Evolutionary conservation across 345 rosid species (phyloP).

Genomic region (Camelina hispida): DNA sequence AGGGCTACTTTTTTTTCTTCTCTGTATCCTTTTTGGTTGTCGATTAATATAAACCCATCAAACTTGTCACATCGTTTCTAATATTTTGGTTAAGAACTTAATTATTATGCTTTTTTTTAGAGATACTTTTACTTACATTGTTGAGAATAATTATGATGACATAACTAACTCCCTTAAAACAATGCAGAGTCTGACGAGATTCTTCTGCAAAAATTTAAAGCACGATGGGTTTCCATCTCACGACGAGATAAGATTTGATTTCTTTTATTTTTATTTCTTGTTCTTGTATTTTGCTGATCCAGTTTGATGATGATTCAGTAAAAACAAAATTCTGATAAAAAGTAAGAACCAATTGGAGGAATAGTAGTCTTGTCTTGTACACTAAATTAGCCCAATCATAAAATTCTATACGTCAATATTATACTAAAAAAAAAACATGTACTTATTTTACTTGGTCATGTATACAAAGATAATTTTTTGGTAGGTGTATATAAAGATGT

Average conservation of each 20-base stretch:
- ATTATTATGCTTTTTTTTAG: neutral
- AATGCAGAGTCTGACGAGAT: conserved; percentile 29
- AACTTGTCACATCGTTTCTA: conserved; percentile 20
- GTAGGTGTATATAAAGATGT: neutral
- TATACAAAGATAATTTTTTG: neutral
- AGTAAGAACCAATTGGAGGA: neutral
- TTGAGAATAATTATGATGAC: neutral
- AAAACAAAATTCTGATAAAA: no score
- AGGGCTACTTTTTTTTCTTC: no score
- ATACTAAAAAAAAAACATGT: neutral
- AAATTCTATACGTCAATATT: neutral
- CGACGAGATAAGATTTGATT: conserved; percentile 21
- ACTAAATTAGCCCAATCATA: neutral
- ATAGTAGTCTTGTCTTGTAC: neutral
- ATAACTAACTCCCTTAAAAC: conserved; percentile 8
- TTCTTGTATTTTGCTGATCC: neutral
- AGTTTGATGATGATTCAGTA: neutral
- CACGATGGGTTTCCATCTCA: conserved; percentile 30
- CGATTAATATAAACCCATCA: no score
- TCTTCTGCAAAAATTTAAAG: conserved; percentile 31
- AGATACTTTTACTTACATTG: neutral
- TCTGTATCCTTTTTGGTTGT: no score
- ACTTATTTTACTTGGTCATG: conserved; percentile 14
- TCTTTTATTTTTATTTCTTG: neutral
- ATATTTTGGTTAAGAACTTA: neutral